These are phyloP conservation scores for Dictyophora rubrovolvata DNA, from an alignment of 768 basidiomycete species.

Conservation along the genomic window DNA sequence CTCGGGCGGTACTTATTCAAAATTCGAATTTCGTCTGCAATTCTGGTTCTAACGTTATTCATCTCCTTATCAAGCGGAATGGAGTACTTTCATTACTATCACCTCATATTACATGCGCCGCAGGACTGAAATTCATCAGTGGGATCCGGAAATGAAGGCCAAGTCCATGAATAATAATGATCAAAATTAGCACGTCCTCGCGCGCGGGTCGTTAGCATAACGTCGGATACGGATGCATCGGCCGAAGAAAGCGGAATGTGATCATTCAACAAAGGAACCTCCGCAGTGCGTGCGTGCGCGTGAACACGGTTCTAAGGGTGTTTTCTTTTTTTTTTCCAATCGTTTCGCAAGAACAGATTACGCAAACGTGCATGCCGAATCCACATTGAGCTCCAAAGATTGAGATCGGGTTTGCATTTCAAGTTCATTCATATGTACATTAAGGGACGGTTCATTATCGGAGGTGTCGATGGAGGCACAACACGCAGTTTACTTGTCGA, in stretches of 20 bases:
- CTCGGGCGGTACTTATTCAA: too few relatives aligned
- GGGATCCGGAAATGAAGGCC: neutral
- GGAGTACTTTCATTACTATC: neutral
- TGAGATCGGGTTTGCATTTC: too few relatives aligned
- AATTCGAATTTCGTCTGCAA: neutral
- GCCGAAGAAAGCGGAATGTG: neutral
- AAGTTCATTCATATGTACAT: too few relatives aligned
- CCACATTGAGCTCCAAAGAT: too few relatives aligned
- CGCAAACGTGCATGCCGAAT: too few relatives aligned
- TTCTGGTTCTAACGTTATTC: neutral
- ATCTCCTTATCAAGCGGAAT: neutral
- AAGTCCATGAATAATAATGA: too few relatives aligned
- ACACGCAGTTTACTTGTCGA: too few relatives aligned
- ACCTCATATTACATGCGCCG: neutral
- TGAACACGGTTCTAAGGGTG: neutral
- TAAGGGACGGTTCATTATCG: too few relatives aligned
- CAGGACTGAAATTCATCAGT: neutral
- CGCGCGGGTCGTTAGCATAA: neutral
- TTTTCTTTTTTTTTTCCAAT: too few relatives aligned
- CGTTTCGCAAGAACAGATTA: too few relatives aligned
- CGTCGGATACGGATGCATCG: neutral
- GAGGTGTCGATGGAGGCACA: too few relatives aligned
- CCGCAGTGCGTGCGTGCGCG: neutral
- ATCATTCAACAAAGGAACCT: neutral
- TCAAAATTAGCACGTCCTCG: neutral